phyloP scores from a whole-genome alignment of 176 grass and related monocot genomes.

The Bonia amplexicaulis region DNA sequence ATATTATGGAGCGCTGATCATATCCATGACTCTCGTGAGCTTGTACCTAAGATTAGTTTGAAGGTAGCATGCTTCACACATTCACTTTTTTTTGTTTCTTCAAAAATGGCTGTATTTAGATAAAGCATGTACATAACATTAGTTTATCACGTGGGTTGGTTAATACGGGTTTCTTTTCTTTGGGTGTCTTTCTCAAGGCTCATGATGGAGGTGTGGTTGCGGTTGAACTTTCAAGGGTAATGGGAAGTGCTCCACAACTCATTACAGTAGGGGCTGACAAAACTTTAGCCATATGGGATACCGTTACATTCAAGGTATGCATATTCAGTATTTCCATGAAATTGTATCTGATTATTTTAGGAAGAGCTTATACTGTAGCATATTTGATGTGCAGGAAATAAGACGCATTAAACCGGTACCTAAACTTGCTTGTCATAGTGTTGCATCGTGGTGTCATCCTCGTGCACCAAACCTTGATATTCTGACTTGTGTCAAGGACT shows the following conservation, averaged over 20 bases:
- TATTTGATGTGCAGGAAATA: slow-evolving; percentile 66
- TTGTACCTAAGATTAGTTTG: slow-evolving; percentile 93
- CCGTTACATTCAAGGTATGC: slow-evolving; percentile 89
- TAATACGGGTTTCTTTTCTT: slow-evolving; percentile 22
- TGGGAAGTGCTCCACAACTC: slow-evolving; percentile 92
- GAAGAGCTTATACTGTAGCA: neutral
- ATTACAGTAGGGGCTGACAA: slow-evolving; percentile 98
- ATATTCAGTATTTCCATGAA: slow-evolving; percentile 8
- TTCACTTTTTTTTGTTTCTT: neutral
- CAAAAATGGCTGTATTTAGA: slow-evolving; percentile 2
- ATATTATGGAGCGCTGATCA: slow-evolving; percentile 97
- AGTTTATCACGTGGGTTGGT: neutral
- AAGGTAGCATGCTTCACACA: slow-evolving; percentile 48
- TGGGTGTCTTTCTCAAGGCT: slow-evolving; percentile 46
- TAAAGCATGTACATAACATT: neutral
- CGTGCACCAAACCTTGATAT: slow-evolving; percentile 99
- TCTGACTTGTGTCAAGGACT: slow-evolving; percentile 98
- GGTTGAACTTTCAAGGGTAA: slow-evolving; percentile 95
- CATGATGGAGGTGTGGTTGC: slow-evolving; percentile 97
- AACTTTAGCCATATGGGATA: slow-evolving; percentile 99
- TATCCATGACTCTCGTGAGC: slow-evolving; percentile 89
- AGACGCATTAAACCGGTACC: slow-evolving; percentile 95
- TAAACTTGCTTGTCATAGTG: slow-evolving; percentile 97
- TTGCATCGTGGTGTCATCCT: slow-evolving; percentile 99
- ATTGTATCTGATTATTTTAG: slow-evolving; percentile 20